Conservation (phyloP, 2,329 filamentous ascomycete species). For the Fusarium sp. region DNA sequence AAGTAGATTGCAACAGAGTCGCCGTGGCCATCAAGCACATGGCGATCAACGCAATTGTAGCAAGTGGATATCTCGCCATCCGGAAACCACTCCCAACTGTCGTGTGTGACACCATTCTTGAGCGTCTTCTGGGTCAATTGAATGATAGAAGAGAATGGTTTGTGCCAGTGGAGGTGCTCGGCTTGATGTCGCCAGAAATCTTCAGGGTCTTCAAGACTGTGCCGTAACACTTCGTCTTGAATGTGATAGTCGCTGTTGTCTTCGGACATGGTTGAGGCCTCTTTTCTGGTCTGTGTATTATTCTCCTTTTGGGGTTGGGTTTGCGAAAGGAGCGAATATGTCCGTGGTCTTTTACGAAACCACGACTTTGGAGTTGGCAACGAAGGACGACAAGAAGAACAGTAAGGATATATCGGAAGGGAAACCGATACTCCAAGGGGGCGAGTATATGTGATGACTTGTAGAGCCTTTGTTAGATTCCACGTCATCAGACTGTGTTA, state of each 20-base stretch:
- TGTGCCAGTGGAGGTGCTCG: constrained; percentile 82
- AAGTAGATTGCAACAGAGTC: constrained; percentile 81
- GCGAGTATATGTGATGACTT: constrained; percentile 8
- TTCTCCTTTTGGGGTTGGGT: constrained; percentile 1
- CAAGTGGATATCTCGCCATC: constrained; percentile 90
- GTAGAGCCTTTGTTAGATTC: constrained; percentile 27
- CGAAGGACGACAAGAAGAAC: constrained; percentile 5
- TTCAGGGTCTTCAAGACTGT: constrained; percentile 75
- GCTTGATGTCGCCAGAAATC: constrained; percentile 82
- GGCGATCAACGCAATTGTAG: constrained; percentile 91
- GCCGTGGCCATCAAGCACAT: constrained; percentile 84
- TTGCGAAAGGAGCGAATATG: constrained; percentile 9
- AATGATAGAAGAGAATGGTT: constrained; percentile 73
- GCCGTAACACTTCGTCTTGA: constrained; percentile 63
- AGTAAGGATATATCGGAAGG: constrained; percentile 8
- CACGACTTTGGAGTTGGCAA: neutral
- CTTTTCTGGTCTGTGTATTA: neutral
- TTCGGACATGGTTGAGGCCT: constrained; percentile 27
- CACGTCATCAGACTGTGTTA: constrained; percentile 25
- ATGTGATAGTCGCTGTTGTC: constrained; percentile 41
- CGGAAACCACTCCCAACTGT: constrained; percentile 90
- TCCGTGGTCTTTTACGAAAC: neutral
- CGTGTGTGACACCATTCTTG: constrained; percentile 69
- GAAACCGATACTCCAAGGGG: constrained; percentile 20
- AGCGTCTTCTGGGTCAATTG: constrained; percentile 71